Evolutionary conservation across 331 rosid species (phyloP).

Genomic region (Rhamnella rubrinervis): DNA sequence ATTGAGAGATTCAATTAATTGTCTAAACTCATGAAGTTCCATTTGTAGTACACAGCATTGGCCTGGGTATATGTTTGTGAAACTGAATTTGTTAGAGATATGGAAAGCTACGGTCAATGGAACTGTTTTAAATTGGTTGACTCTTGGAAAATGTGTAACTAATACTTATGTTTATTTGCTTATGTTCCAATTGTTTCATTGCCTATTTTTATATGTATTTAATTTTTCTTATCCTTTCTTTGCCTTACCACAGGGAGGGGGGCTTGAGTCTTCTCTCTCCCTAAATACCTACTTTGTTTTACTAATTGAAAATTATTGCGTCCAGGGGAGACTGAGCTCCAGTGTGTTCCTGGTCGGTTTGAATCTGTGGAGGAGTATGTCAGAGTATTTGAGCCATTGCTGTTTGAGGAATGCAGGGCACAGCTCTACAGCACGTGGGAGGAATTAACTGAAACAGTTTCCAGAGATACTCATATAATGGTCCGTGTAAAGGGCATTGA

Average conservation of each 20-base stretch:
- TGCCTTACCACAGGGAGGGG: neutral
- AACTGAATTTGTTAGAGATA: too few relatives aligned
- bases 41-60: neutral
- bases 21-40: neutral
- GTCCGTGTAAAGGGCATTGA: conserved; percentile 90
- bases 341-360: conserved; percentile 88
- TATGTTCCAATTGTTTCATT: conserved; percentile 2
- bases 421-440: conserved; percentile 99
- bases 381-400: conserved; percentile 92
- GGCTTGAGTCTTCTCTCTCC: conserved; percentile 3
- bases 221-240: neutral
- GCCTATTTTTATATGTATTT: neutral
- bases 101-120: neutral
- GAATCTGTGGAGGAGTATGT: conserved; percentile 93
- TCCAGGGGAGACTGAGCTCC: conserved; percentile 89
- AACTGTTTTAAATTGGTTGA: neutral
- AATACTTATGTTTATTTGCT: neutral
- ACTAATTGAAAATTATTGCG: conserved; percentile 34
- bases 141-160: neutral
- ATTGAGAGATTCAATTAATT: conserved; percentile 2
- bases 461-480: conserved; percentile 87
- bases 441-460: conserved; percentile 75
- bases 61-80: too few relatives aligned
- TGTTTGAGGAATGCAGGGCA: conserved; percentile 99
- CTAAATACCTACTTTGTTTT: conserved; percentile 6